phyloP scores from a whole-genome alignment of 768 basidiomycete species.

The Pleurotus ostreatus region DNA sequence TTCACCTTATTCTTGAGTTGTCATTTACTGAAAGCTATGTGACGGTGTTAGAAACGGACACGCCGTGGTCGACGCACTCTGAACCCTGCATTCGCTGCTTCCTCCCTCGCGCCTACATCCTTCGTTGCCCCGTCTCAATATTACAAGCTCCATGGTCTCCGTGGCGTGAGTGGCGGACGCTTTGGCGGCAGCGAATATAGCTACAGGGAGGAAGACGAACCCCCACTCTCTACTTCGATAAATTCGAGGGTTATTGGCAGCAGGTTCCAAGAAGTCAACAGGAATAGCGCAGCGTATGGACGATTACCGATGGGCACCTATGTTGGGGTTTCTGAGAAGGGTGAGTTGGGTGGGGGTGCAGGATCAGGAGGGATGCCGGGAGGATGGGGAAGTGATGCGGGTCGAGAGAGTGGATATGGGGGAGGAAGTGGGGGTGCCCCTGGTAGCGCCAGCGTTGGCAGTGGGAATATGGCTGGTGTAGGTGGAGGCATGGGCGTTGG shows the following conservation, averaged over 20 bases:
- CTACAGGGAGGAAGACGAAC: conserved; percentile 24
- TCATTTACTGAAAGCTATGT: background rate
- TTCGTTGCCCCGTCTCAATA: conserved; percentile 79
- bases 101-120: conserved; percentile 70
- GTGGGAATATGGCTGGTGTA: conserved; percentile 6
- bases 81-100: conserved; percentile 63
- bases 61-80: conserved; percentile 42
- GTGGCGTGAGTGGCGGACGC: conserved; percentile 56
- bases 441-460: conserved; percentile 1
- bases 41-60: conserved; percentile 19
- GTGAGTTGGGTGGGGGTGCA: conserved; percentile 28
- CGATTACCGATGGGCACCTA: conserved; percentile 60
- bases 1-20: background rate
- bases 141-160: conserved; percentile 66
- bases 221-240: conserved; percentile 55
- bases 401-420: background rate
- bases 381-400: background rate
- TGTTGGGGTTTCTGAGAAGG: conserved; percentile 47
- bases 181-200: conserved; percentile 39
- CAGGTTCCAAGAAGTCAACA: conserved; percentile 69
- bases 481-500: conserved; percentile 6
- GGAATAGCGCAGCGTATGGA: conserved; percentile 52
- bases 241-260: conserved; percentile 61
- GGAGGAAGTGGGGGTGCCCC: background rate
- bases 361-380: no score